Evolutionary conservation across 1,139 yeast species (phyloP).

Genomic region (Diutina siamensis): DNA sequence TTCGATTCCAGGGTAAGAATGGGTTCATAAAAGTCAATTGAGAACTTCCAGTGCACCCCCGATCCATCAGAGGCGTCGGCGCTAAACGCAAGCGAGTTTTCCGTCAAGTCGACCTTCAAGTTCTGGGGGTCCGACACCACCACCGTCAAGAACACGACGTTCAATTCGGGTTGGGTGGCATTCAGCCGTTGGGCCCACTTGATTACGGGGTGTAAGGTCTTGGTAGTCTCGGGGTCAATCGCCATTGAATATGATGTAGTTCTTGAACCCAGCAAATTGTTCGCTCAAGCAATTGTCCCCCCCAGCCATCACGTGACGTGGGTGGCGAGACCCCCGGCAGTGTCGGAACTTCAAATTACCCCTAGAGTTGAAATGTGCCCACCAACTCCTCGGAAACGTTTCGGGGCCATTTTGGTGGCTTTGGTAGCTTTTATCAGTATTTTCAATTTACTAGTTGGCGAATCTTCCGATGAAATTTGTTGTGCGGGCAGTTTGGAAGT

Average conservation of each 20-base stretch:
- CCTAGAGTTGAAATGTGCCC: too few relatives aligned
- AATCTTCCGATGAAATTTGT: too few relatives aligned
- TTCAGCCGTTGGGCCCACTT: slow-evolving; percentile 96
- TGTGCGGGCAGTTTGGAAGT: too few relatives aligned
- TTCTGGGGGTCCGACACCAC: slow-evolving; percentile 60
- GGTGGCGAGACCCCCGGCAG: neutral
- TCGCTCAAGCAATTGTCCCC: too few relatives aligned
- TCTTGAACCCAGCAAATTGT: too few relatives aligned
- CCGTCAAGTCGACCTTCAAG: slow-evolving; percentile 51
- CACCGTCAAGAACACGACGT: slow-evolving; percentile 64
- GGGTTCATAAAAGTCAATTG: slow-evolving; percentile 61
- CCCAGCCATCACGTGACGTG: neutral
- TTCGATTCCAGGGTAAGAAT: slow-evolving; percentile 56
- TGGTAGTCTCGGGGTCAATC: slow-evolving; percentile 7
- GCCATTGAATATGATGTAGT: neutral
- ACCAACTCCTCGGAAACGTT: too few relatives aligned
- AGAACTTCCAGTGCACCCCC: slow-evolving; percentile 39
- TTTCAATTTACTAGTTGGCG: too few relatives aligned
- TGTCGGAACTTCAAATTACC: too few relatives aligned
- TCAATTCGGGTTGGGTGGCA: slow-evolving; percentile 57
- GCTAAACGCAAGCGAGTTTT: slow-evolving; percentile 43
- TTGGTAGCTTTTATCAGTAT: too few relatives aligned
- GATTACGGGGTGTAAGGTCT: slow-evolving; percentile 26
- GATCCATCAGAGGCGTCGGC: slow-evolving; percentile 40
- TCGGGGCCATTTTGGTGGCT: too few relatives aligned